Conservation (phyloP, 1,284 basidiomycete species). For the Pseudozyma hubeiensis region DNA sequence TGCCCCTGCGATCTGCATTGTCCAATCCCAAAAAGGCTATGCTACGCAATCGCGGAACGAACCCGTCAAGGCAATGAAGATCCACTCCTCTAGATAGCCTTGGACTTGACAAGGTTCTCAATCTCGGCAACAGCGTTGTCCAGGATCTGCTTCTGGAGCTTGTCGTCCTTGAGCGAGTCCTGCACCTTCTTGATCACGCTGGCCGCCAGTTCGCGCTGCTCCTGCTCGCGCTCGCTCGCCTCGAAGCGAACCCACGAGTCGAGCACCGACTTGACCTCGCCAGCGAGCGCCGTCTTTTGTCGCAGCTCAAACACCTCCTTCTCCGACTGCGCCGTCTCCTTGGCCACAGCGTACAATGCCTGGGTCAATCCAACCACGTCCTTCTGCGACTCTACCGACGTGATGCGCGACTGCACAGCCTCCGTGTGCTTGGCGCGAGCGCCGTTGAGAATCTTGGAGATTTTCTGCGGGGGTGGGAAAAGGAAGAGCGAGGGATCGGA, state of each 20-base stretch:
- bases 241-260: conserved; percentile 99
- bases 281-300: conserved; percentile 86
- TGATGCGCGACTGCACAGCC: conserved; percentile 91
- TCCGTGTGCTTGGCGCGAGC: conserved; percentile 90
- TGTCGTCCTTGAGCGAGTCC: conserved; percentile 85
- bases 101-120: conserved; percentile 74
- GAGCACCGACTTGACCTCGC: conserved; percentile 92
- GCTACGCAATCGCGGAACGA: too few species aligned
- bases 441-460: conserved; percentile 83
- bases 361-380: conserved; percentile 91
- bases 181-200: conserved; percentile 87
- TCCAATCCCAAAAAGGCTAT: too few species aligned
- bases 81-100: conserved; percentile 61
- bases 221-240: conserved; percentile 93
- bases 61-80: too few species aligned
- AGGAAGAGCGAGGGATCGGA: not conserved
- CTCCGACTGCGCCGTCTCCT: conserved; percentile 94
- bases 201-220: conserved; percentile 91
- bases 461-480: conserved; percentile 71
- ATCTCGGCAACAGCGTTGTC: conserved; percentile 86
- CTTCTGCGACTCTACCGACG: conserved; percentile 89
- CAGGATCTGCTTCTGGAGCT: conserved; percentile 91
- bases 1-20: too few species aligned
- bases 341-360: conserved; percentile 90
- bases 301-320: conserved; percentile 88